Percentiles rank a stretch among this genome's conserved stretches.
These are phyloP conservation scores for Cercophora samala DNA, from an alignment of 495 filamentous ascomycete genomes.

Conservation along the genomic window DNA sequence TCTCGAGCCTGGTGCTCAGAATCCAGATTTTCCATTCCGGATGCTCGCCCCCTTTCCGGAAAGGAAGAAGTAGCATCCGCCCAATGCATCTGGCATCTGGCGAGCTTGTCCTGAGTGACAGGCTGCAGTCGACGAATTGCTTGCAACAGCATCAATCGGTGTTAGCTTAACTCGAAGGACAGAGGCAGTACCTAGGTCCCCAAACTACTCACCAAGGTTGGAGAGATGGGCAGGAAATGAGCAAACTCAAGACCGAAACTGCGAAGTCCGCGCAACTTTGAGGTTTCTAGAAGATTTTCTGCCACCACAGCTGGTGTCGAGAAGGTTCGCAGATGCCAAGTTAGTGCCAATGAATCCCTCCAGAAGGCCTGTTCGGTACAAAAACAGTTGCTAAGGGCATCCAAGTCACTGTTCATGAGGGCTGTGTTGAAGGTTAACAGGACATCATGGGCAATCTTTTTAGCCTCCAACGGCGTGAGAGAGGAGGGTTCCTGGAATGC, in stretches of 20 bases:
- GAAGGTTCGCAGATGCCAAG: constrained; percentile 34
- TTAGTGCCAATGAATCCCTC: constrained; percentile 34
- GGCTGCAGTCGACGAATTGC: constrained; percentile 23
- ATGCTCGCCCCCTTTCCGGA: constrained; percentile 5
- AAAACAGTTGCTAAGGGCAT: constrained; percentile 23
- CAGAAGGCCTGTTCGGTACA: constrained; percentile 29
- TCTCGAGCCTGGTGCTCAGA: constrained; percentile 32
- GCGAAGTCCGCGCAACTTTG: constrained; percentile 15
- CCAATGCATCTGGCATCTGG: constrained; percentile 28
- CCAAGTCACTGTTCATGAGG: constrained; percentile 17
- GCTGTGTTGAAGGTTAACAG: constrained; percentile 22
- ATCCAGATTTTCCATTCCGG: constrained; percentile 37
- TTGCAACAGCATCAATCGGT: background rate
- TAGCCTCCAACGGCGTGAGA: constrained; percentile 12
- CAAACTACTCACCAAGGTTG: constrained; percentile 22
- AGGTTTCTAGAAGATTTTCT: constrained; percentile 22
- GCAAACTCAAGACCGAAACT: constrained; percentile 19
- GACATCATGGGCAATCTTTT: constrained; percentile 10
- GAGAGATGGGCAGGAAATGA: constrained; percentile 15
- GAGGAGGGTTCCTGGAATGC: constrained; percentile 17
- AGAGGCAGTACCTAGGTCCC: background rate
- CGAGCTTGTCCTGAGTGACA: constrained; percentile 28
- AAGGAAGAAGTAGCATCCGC: constrained; percentile 30
- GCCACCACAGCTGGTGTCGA: constrained; percentile 16
- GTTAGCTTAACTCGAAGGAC: background rate